Evolutionary conservation across 1,284 basidiomycete genomes (phyloP), one percentile per base, ranked within the genome.

Genomic region (Ceratobasidium theobromae): DNA sequence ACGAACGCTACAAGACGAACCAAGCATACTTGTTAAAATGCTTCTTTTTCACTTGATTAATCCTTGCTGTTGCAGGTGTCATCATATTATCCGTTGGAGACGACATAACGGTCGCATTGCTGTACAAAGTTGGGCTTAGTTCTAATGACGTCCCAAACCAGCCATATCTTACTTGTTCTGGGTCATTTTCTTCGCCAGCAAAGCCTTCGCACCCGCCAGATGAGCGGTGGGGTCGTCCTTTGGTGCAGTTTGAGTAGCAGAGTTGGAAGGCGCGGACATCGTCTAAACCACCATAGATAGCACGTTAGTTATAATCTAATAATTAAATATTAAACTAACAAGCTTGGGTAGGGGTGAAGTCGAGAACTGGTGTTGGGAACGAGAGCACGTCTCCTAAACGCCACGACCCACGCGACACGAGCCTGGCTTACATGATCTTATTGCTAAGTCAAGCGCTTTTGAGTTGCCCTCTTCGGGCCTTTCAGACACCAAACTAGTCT

Each of bases 11-110:
- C n/a, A n/a, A 23, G 32, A 25, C 14, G 23, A 8, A 25, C 12
- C 32, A n/a, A 0, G 79, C 89, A 54, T 71, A 95, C 94, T 92
- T 95, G 58, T 78, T 79, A 73, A 95, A 97, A 72, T 93, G 91
- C 77, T 93, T 93, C 82, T 95, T 93, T 82, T 88, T 95, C 2
- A 89, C 88, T 21, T 89, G 88, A 58, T 81, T 87, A 64, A 97
- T 84, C 77, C 96, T 97, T 77, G 93, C 88, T 4, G 93, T 90
- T 75, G 86, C 87, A 1, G 95, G 95, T 3, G 93, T 95, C 82
- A 96, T 86, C 76, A 97, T 81, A 73, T 90, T 91, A 76, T 98
- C 95, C 8, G 95, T 96, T 4, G 95, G 95, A 14, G 94, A 96
- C 71, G 93, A 79, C 72, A 84, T 93, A 49, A 84, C 85, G 35